Conservation (phyloP, 148 eudicot genomes). For the Chenopodium suecicum region DNA sequence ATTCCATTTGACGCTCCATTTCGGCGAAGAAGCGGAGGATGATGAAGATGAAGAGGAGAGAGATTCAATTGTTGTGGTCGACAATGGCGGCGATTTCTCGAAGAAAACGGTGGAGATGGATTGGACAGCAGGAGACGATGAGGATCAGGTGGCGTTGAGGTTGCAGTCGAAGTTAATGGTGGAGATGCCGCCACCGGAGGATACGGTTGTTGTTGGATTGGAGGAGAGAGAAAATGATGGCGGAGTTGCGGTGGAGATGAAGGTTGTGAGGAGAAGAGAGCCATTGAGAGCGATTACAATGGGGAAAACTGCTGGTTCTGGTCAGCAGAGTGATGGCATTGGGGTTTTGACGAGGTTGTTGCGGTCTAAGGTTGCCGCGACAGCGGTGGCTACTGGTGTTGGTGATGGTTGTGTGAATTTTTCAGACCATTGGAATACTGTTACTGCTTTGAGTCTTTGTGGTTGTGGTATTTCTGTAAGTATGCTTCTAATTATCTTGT, state of each 20-base stretch:
- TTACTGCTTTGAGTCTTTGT: slow-evolving; percentile 60
- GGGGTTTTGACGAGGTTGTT: slow-evolving; percentile 76
- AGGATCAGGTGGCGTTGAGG: slow-evolving; percentile 79
- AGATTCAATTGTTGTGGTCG: slow-evolving; percentile 15
- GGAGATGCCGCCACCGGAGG: slow-evolving; percentile 78
- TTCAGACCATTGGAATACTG: slow-evolving; percentile 78
- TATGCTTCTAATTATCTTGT: background rate
- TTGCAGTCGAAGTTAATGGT: slow-evolving; percentile 90
- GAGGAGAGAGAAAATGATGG: slow-evolving; percentile 24
- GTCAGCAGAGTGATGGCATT: slow-evolving; percentile 84
- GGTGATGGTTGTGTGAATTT: slow-evolving; percentile 38
- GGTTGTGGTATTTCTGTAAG: slow-evolving; percentile 82
- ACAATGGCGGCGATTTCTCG: slow-evolving; percentile 23
- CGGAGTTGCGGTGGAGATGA: slow-evolving; percentile 58
- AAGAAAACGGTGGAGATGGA: slow-evolving; percentile 63
- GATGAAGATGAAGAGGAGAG: background rate
- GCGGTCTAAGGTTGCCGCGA: slow-evolving; percentile 42
- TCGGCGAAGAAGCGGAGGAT: slow-evolving; percentile 47
- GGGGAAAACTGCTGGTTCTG: slow-evolving; percentile 65
- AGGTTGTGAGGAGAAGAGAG: slow-evolving; percentile 78
- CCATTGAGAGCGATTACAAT: slow-evolving; percentile 59
- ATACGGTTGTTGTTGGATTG: slow-evolving; percentile 61
- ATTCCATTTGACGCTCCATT: slow-evolving; percentile 65
- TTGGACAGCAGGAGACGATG: slow-evolving; percentile 92
- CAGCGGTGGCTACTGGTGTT: slow-evolving; percentile 23